These are phyloP conservation scores for Suhomyces tanzawaensis DNA, from an alignment of 805 yeast species.

Conservation along the genomic window DNA sequence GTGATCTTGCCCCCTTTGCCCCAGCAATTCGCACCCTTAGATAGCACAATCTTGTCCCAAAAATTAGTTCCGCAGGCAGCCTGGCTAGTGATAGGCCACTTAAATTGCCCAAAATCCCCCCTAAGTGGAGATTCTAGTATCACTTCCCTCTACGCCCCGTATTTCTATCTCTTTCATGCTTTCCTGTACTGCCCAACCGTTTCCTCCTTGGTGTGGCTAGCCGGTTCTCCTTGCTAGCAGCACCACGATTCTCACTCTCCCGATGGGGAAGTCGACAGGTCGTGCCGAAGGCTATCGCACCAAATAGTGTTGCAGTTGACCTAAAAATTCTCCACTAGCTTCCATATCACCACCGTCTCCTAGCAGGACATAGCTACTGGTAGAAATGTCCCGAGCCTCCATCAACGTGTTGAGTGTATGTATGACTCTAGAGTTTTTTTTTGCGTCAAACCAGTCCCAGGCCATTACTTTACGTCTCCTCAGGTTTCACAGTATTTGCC, in stretches of 20 bases:
- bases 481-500: conserved; percentile 1
- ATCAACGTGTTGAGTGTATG: conserved; percentile 4
- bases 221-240: too few relatives aligned
- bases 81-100: too few relatives aligned
- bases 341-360: background rate
- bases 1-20: too few relatives aligned
- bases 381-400: conserved; percentile 3
- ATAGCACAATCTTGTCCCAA: too few relatives aligned
- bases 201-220: background rate
- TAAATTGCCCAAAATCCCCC: too few relatives aligned
- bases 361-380: background rate
- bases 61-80: too few relatives aligned
- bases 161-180: too few relatives aligned
- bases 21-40: too few relatives aligned
- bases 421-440: background rate
- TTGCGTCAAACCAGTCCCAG: background rate
- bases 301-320: conserved; percentile 5
- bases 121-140: too few relatives aligned
- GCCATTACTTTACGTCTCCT: too few relatives aligned
- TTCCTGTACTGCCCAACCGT: background rate
- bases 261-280: conserved; percentile 1
- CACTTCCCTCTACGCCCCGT: too few relatives aligned
- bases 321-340: conserved; percentile 4
- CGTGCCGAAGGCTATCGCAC: conserved; percentile 5
- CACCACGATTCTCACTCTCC: background rate